A percentile compares a stretch with the other conserved stretches of the same genome.
These are phyloP conservation scores for Populus euphratica DNA, from an alignment of 345 rosid species.

Conservation along the genomic window DNA sequence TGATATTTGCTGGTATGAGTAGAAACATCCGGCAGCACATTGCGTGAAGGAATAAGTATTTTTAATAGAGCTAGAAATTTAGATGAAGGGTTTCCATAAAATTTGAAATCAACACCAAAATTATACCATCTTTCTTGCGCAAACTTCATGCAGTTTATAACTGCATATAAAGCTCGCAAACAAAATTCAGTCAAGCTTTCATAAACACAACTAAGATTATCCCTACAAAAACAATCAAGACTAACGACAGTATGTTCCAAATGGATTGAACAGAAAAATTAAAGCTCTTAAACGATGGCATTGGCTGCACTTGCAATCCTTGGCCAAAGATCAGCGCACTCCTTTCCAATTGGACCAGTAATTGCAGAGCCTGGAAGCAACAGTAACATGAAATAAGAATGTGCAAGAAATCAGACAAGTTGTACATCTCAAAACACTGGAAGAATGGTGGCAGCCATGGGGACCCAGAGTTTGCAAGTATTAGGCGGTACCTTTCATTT, in stretches of 20 bases:
- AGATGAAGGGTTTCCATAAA: neutral
- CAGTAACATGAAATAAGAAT: neutral
- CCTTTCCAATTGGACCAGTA: slow-evolving; percentile 90
- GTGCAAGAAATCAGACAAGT: neutral
- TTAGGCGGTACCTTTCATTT: slow-evolving; percentile 71
- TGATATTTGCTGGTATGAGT: too few relatives aligned
- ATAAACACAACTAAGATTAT: neutral
- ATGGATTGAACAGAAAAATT: too few relatives aligned
- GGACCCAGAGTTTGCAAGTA: too few relatives aligned
- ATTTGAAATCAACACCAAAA: neutral
- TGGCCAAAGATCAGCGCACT: slow-evolving; percentile 94
- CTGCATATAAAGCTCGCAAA: neutral
- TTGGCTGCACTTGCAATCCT: slow-evolving; percentile 90
- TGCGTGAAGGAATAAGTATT: too few relatives aligned
- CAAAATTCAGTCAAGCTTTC: neutral
- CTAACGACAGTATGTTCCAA: neutral
- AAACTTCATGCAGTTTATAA: neutral
- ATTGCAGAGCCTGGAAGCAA: slow-evolving; percentile 67
- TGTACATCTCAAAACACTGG: neutral
- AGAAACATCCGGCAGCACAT: too few relatives aligned
- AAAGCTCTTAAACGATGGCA: slow-evolving; percentile 21
- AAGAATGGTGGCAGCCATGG: neutral
- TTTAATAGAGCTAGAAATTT: neutral
- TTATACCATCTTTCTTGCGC: neutral
- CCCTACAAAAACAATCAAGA: neutral